Base-by-base conservation (phyloP, 805 yeast species). In the Candida michaelii region DNA sequence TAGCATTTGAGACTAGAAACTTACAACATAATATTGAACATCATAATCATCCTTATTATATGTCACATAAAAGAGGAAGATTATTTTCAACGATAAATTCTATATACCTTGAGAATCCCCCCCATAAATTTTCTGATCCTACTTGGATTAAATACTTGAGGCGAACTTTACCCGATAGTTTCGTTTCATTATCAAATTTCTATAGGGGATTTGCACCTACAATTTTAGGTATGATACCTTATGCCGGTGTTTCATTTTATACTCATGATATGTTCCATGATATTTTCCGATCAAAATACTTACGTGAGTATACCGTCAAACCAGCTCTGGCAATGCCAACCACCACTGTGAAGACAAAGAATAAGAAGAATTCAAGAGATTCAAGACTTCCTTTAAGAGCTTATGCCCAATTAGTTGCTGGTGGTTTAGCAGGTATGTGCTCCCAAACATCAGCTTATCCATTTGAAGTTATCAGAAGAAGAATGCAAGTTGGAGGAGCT, bases 381-480 rank as follows among this genome's bases (percentile, higher is more conserved):
- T 56, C 69, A 18, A 66, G 91, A 45, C 65, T 69, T 14, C 97
- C 97, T 1, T 71, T 93, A 40, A 77, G 73, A 49, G 85, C 89
- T 1, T 88, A 95, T 89, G 98, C 98, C 2, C 97, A 93, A 67
- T 72, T 93, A 36, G 57, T 80, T 3, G 96, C 98, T 5, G 99
- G 99, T 43, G 99, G 98, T 1, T 54, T 86, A n/a, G 95, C 97
- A 1, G 99, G 99, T 10, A 79, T 91, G 83, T 74, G 81, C 27
- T 88, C 98, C 1, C 99, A 93, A 63, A 89, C 97, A 1, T 95
- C 98, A 0, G 91, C 96, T 4, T 93, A 93, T 58, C 99, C 99
- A 1, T 85, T 93, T 52, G 99, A 93, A 65, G 96, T 93, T 30
- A 79, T 93, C 16, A 75, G 99, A 58, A 77, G 99, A 62, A 74